phyloP scores from a whole-genome alignment of 2,329 filamentous ascomycete species.

The Passalora sequoiae region DNA sequence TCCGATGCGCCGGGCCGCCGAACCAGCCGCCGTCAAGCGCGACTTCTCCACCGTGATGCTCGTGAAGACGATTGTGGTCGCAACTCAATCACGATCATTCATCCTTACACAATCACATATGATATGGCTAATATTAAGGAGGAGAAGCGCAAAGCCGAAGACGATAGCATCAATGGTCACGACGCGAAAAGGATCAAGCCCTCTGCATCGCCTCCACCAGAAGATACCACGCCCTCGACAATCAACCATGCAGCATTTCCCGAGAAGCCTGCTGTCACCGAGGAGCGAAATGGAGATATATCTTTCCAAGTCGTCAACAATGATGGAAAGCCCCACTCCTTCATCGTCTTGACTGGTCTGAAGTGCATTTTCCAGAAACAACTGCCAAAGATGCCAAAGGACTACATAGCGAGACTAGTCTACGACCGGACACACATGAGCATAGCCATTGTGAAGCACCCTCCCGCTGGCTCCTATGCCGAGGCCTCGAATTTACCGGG shows the following conservation, averaged over 20 bases:
- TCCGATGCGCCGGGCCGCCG: neutral
- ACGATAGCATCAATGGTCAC: conserved; percentile 47
- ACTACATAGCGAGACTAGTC: conserved; percentile 94
- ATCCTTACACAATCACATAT: too few species aligned
- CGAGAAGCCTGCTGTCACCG: conserved; percentile 88
- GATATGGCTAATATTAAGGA: conserved; percentile 18
- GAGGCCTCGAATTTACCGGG: conserved; percentile 29
- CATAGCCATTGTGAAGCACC: conserved; percentile 96
- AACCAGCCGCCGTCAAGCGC: neutral
- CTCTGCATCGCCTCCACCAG: conserved; percentile 37
- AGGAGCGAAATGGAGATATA: conserved; percentile 90
- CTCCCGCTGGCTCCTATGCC: conserved; percentile 47
- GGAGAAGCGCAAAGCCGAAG: conserved; percentile 68
- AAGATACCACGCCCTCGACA: conserved; percentile 13
- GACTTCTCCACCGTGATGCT: neutral
- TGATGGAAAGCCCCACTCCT: conserved; percentile 77
- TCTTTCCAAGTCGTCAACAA: conserved; percentile 98
- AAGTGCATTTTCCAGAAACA: conserved; percentile 99
- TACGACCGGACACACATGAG: conserved; percentile 95
- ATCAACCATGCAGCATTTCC: conserved; percentile 62
- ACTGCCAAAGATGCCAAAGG: conserved; percentile 97
- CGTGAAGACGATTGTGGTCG: too few species aligned
- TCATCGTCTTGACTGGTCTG: conserved; percentile 89
- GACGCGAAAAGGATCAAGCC: conserved; percentile 61
- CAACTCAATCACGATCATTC: too few species aligned